Evolutionary conservation across 2,329 filamentous ascomycete species (phyloP).

Genomic region (Fusarium acutatum): DNA sequence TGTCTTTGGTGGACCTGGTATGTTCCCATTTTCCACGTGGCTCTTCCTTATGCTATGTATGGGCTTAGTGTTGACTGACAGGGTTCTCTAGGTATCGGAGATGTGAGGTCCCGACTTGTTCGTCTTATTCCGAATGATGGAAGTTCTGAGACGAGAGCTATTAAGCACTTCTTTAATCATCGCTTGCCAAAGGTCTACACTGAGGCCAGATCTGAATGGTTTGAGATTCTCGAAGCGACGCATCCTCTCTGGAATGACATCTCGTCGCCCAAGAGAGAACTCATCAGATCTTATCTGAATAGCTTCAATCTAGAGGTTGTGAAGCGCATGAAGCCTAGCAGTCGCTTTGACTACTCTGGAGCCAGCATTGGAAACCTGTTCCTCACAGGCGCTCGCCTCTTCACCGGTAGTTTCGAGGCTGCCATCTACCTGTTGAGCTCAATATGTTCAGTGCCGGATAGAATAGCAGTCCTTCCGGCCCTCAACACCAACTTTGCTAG

Average conservation of each 20-base stretch:
- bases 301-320: constrained; percentile 80
- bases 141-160: constrained; percentile 73
- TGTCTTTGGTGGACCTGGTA: constrained; percentile 92
- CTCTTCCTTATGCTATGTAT: neutral
- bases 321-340: constrained; percentile 76
- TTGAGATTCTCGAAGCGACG: constrained; percentile 85
- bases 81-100: constrained; percentile 61
- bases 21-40: constrained; percentile 13
- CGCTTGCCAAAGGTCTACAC: constrained; percentile 69
- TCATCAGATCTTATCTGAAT: constrained; percentile 81
- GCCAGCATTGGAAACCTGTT: constrained; percentile 84
- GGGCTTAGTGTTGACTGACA: neutral
- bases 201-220: constrained; percentile 81
- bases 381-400: constrained; percentile 84
- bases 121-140: constrained; percentile 79
- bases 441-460: constrained; percentile 83
- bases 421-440: constrained; percentile 89
- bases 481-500: constrained; percentile 96
- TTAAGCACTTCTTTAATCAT: constrained; percentile 88
- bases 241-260: constrained; percentile 79
- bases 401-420: constrained; percentile 91
- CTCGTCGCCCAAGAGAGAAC: constrained; percentile 75
- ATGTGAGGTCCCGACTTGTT: constrained; percentile 72
- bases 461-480: constrained; percentile 83
- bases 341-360: constrained; percentile 79